These are phyloP conservation scores for Neolentinus lepideus DNA, from an alignment of 1,284 basidiomycete species.

Conservation along the genomic window DNA sequence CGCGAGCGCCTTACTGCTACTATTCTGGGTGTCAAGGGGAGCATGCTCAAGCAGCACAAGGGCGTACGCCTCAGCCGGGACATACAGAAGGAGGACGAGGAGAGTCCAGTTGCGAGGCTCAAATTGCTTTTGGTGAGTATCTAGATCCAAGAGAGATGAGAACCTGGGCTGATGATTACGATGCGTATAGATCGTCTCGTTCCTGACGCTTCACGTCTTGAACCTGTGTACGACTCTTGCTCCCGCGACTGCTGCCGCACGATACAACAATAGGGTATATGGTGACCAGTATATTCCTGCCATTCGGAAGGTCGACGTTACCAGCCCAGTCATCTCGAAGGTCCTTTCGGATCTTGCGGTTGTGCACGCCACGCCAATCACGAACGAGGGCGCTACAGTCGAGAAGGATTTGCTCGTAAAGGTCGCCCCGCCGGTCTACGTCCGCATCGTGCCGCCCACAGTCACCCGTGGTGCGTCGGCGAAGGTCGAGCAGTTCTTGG, in stretches of 20 bases:
- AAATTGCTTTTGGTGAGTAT: slow-evolving; percentile 79
- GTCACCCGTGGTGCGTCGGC: slow-evolving; percentile 5
- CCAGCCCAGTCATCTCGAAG: slow-evolving; percentile 48
- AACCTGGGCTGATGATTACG: neutral
- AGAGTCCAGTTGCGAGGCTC: slow-evolving; percentile 82
- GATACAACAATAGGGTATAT: slow-evolving; percentile 31
- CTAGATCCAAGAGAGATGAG: slow-evolving; percentile 1
- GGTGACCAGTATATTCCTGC: slow-evolving; percentile 24
- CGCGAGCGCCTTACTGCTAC: slow-evolving; percentile 40
- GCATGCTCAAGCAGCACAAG: slow-evolving; percentile 28
- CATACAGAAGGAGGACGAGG: slow-evolving; percentile 37
- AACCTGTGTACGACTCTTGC: slow-evolving; percentile 94
- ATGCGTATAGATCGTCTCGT: slow-evolving; percentile 62
- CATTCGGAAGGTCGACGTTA: slow-evolving; percentile 54
- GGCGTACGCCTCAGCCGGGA: slow-evolving; percentile 10
- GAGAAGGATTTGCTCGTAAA: slow-evolving; percentile 56
- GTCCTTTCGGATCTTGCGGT: slow-evolving; percentile 55
- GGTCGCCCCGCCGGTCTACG: slow-evolving; percentile 59
- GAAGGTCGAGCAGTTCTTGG: slow-evolving; percentile 81
- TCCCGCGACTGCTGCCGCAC: slow-evolving; percentile 56
- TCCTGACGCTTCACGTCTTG: slow-evolving; percentile 84
- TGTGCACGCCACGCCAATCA: slow-evolving; percentile 13
- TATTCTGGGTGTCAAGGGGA: slow-evolving; percentile 64
- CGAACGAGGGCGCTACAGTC: neutral
- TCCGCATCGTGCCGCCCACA: slow-evolving; percentile 39